A percentile compares a stretch with the other conserved stretches of the same genome.
phyloP scores from a whole-genome alignment of 495 filamentous ascomycete species.

The Tuber microsphaerosporum region DNA sequence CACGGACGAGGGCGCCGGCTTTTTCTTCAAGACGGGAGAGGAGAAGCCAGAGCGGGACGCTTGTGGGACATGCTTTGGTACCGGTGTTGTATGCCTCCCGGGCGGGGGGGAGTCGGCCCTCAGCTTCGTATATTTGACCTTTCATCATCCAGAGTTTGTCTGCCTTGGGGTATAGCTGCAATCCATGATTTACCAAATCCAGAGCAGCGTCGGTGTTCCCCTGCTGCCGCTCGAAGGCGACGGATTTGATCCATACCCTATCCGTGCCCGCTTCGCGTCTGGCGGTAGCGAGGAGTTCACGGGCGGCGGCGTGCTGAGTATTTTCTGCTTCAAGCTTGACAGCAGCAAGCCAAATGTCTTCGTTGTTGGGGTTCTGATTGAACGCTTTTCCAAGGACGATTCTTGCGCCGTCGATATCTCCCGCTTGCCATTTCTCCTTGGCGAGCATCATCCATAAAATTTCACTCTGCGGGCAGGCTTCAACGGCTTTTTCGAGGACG shows the following conservation, averaged over 20 bases:
- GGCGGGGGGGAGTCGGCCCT: conserved; percentile 69
- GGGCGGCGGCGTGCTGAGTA: conserved; percentile 66
- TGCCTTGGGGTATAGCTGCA: conserved; percentile 77
- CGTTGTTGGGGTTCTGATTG: conserved; percentile 86
- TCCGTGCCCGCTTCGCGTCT: conserved; percentile 83
- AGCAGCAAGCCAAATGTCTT: conserved; percentile 93
- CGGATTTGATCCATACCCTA: conserved; percentile 92
- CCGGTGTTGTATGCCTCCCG: conserved; percentile 86
- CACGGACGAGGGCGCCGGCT: conserved; percentile 75
- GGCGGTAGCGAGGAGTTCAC: conserved; percentile 70
- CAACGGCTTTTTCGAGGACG: conserved; percentile 84
- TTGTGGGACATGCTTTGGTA: conserved; percentile 74
- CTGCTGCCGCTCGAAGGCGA: conserved; percentile 79
- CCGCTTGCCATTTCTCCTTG: conserved; percentile 83
- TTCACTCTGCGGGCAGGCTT: conserved; percentile 82
- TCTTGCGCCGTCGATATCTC: conserved; percentile 76
- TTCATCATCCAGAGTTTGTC: conserved; percentile 98
- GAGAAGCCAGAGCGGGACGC: conserved; percentile 81
- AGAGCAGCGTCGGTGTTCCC: conserved; percentile 72
- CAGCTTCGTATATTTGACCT: conserved; percentile 86
- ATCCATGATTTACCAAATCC: conserved; percentile 75
- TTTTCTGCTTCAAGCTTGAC: conserved; percentile 93
- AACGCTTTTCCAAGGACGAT: conserved; percentile 78
- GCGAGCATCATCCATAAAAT: conserved; percentile 94
- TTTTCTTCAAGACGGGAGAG: conserved; percentile 82